phyloP scores from a whole-genome alignment of 495 filamentous ascomycete genomes.

The Cercophora samala region DNA sequence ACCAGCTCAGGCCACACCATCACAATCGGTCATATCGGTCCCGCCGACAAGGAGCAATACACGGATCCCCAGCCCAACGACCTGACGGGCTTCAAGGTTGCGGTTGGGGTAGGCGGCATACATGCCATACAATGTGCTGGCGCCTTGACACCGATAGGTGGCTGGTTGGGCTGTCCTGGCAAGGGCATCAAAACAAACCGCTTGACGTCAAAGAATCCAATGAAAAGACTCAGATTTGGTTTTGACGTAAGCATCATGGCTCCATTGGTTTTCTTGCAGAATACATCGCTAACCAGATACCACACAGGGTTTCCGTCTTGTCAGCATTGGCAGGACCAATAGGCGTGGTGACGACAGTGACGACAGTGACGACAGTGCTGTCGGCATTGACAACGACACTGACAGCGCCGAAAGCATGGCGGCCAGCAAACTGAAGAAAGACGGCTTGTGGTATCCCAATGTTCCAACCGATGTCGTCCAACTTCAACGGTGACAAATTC shows the following conservation, averaged over 20 bases:
- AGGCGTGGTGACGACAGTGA: not conserved
- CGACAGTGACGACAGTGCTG: not conserved
- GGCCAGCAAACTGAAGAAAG: too few relatives aligned
- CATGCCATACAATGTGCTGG: not conserved
- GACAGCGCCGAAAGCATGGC: too few relatives aligned
- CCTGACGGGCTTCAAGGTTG: not conserved
- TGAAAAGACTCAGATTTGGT: not conserved
- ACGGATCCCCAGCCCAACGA: not conserved
- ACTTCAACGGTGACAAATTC: too few relatives aligned
- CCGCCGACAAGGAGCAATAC: not conserved
- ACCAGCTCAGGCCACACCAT: not conserved
- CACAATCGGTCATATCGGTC: not conserved
- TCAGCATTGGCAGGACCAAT: not conserved
- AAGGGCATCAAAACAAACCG: not conserved
- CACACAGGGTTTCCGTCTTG: not conserved
- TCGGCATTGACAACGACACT: too few relatives aligned
- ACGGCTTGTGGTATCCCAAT: too few relatives aligned
- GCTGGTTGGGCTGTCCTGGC: not conserved
- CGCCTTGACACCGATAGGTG: not conserved
- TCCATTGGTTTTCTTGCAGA: not conserved
- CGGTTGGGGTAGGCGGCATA: not conserved
- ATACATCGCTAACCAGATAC: not conserved
- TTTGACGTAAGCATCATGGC: not conserved
- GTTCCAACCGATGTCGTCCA: too few relatives aligned
- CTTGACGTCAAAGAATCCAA: not conserved